These are phyloP conservation scores for Tolypocladium cylindrosporum DNA, from an alignment of 2,329 filamentous ascomycete species.

Conservation along the genomic window DNA sequence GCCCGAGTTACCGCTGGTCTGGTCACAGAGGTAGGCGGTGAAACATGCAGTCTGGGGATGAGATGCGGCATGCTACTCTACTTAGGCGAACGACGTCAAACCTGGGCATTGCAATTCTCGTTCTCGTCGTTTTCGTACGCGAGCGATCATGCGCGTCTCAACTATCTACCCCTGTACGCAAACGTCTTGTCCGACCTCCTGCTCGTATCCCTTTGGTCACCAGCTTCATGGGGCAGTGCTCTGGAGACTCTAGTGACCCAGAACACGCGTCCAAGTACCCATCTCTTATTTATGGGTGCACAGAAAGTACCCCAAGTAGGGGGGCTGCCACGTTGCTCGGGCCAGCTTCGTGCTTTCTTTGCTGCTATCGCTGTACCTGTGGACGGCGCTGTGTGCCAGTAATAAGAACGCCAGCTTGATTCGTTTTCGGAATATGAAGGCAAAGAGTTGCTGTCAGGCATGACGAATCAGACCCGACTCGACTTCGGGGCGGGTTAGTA, in stretches of 20 bases:
- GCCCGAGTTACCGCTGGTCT: neutral
- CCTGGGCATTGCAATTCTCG: neutral
- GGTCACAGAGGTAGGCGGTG: neutral
- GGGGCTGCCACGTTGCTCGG: neutral
- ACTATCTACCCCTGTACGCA: neutral
- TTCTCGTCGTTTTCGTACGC: neutral
- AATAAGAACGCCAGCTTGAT: neutral
- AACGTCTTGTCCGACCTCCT: neutral
- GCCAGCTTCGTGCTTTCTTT: neutral
- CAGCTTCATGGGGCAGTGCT: neutral
- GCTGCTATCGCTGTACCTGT: neutral
- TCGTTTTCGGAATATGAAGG: neutral
- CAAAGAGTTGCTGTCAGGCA: neutral
- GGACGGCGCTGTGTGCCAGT: neutral
- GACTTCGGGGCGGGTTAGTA: neutral
- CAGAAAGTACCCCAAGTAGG: neutral
- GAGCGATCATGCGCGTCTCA: neutral
- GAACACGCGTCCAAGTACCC: neutral
- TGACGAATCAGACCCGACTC: neutral
- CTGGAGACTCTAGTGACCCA: neutral
- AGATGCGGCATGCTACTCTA: neutral
- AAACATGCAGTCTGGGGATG: too few species aligned
- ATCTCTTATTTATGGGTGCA: neutral
- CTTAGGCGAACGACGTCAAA: neutral
- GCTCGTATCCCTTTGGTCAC: neutral